These are phyloP conservation scores for Calvatia gigantea DNA, from an alignment of 768 basidiomycete species.

Conservation along the genomic window DNA sequence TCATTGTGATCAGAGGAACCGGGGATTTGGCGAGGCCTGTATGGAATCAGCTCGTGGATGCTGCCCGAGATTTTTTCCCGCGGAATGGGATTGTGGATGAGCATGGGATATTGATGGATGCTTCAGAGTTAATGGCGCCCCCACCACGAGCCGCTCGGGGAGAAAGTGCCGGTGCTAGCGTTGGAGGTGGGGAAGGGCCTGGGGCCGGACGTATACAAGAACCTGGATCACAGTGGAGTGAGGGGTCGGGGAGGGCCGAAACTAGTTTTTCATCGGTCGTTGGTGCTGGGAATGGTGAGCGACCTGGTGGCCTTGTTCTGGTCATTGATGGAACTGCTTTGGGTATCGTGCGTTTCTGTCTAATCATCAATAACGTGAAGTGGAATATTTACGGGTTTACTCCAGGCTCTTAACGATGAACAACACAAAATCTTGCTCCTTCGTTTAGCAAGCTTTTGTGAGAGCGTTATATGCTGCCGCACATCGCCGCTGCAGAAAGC, in stretches of 20 bases:
- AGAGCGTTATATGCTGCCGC: conserved; percentile 96
- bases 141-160: no score
- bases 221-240: neutral
- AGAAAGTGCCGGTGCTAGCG: neutral
- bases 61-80: conserved; percentile 89
- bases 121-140: conserved; percentile 15
- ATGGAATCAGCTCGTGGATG: conserved; percentile 74
- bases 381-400: neutral
- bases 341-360: conserved; percentile 43
- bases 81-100: conserved; percentile 61
- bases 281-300: conserved; percentile 79
- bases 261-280: conserved; percentile 79
- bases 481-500: conserved; percentile 98
- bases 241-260: conserved; percentile 48
- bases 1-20: conserved; percentile 86
- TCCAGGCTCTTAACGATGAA: conserved; percentile 67
- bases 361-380: neutral
- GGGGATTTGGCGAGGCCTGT: conserved; percentile 53
- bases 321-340: conserved; percentile 90
- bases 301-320: conserved; percentile 88
- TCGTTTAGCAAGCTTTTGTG: conserved; percentile 80
- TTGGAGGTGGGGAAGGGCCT: neutral
- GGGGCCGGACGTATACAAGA: neutral
- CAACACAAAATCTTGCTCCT: conserved; percentile 73
- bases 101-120: conserved; percentile 28